Evolutionary conservation across 805 yeast genomes (phyloP).

Genomic region (Candida methanosorbosa): DNA sequence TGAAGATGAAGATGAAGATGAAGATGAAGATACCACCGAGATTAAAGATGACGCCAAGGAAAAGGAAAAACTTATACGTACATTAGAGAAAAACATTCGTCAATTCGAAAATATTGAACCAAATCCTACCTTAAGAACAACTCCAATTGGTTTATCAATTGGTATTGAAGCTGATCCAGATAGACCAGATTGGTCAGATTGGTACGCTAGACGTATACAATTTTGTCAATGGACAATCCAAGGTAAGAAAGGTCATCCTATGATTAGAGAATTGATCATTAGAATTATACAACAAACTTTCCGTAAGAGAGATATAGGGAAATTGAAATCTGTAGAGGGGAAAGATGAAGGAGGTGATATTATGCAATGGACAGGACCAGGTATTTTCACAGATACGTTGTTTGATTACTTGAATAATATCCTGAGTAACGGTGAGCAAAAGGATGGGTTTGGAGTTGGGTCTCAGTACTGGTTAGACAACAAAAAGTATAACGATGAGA

Average conservation of each 20-base stretch:
- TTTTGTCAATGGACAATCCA: slow-evolving; percentile 97
- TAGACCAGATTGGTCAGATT: slow-evolving; percentile 84
- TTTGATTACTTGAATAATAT: slow-evolving; percentile 73
- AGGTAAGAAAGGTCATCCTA: slow-evolving; percentile 86
- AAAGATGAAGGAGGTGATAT: slow-evolving; percentile 67
- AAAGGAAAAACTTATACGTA: no score
- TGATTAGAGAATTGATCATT: slow-evolving; percentile 70
- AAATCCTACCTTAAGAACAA: slow-evolving; percentile 17
- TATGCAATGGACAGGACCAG: slow-evolving; percentile 97
- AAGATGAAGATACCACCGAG: background rate
- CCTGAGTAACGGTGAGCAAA: slow-evolving; percentile 22
- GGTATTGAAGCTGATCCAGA: slow-evolving; percentile 98
- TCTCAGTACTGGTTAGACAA: slow-evolving; percentile 17
- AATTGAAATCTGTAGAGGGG: slow-evolving; percentile 39
- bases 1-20: background rate
- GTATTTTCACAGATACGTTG: slow-evolving; percentile 82
- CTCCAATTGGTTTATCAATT: slow-evolving; percentile 64
- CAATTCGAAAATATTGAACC: background rate
- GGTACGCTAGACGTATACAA: slow-evolving; percentile 91
- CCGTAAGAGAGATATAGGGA: slow-evolving; percentile 37
- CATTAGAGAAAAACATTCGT: background rate
- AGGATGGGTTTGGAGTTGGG: slow-evolving; percentile 26
- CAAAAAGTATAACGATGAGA: slow-evolving; percentile 12
- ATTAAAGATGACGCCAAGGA: background rate
- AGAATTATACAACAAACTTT: slow-evolving; percentile 72